A percentile compares a stretch with the other conserved stretches of the same genome.
phyloP scores from a whole-genome alignment of 225 moss, liverwort and hornwort species.

The Sphagnum tenellum region DNA sequence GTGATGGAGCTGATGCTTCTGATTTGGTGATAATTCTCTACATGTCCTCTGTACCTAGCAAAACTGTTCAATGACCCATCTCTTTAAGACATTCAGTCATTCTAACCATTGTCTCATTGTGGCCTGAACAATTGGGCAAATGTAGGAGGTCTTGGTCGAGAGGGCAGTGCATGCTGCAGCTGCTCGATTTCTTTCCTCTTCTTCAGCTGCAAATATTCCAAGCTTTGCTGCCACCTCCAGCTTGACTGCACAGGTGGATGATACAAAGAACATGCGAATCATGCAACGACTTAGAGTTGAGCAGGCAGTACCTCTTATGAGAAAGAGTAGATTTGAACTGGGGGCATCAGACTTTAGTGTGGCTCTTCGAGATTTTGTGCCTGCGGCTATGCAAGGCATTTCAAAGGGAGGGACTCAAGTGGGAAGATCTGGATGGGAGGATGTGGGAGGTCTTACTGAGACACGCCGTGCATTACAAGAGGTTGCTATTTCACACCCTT shows the following conservation, averaged over 20 bases:
- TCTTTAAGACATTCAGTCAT: background rate
- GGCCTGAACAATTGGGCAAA: background rate
- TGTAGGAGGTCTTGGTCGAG: conserved; percentile 88
- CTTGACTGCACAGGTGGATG: too few relatives aligned
- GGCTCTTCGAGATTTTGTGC: conserved; percentile 79
- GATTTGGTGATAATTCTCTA: conserved; percentile 47
- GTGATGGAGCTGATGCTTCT: conserved; percentile 82
- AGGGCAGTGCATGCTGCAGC: conserved; percentile 98
- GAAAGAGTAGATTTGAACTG: conserved; percentile 52
- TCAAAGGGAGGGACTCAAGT: conserved; percentile 43
- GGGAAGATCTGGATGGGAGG: conserved; percentile 77
- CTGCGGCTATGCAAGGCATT: conserved; percentile 86
- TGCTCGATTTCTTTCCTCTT: conserved; percentile 62
- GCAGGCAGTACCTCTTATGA: conserved; percentile 14
- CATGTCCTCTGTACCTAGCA: background rate
- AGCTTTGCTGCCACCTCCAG: background rate
- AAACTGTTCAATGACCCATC: background rate
- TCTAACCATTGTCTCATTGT: too few relatives aligned
- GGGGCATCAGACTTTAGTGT: conserved; percentile 53
- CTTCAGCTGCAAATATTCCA: conserved; percentile 5
- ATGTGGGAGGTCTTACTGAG: conserved; percentile 81
- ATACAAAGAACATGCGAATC: background rate
- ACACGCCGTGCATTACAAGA: conserved; percentile 75
- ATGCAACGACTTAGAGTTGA: conserved; percentile 28
- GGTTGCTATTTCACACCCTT: conserved; percentile 19